Base-by-base conservation (phyloP, 805 yeast species). In the Metschnikowia vanudenii region DNA sequence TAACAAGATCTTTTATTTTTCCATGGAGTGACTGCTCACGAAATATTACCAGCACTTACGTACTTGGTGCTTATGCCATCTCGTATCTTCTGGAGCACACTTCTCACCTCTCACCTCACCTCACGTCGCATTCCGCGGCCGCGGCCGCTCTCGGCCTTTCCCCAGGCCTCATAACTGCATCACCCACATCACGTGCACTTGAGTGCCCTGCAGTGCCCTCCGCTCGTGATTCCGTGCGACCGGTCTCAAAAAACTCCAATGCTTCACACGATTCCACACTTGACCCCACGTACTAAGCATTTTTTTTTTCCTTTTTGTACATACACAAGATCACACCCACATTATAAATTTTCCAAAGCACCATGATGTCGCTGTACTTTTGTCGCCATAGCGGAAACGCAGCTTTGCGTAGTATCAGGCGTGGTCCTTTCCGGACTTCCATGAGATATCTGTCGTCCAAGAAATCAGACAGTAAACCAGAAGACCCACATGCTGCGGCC, bases 371-470 rank as follows among this genome's bases (percentile, higher is more conserved):
- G 20, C 46, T 42, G 41, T 22, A 31, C 31, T 26, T 42, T 9
- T 36, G 31, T 30, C 46, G 40, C 18, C 29, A 11, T 16, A 20
- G 33, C 37, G 20, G 40, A 7, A 19, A n/a, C 14, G 4, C 14
- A 11, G 45, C 30, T 10, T 12, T 14, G 17, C 12, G 24, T 16
- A 11, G 6, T 17, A 32, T 30, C 12, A n/a, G 35, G 16, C 50
- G 26, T 22, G 43, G 39, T 30, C n/a, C 28, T 24, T 34, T 41
- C 12, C 43, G 47, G 16, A 22, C 34, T 3, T 37, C 49, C 8
- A 38, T 45, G 19, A 35, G 57, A 26, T 50, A 29, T 18, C 54
- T 47, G 55, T 52, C 52, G 29, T 49, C 55, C 13, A 53, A 53
- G 39, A 53, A 53, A 38, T 41, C 57, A 11, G 54, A 45, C 28